phyloP scores from a whole-genome alignment of 495 filamentous ascomycete genomes.

The Xylaria acuta region DNA sequence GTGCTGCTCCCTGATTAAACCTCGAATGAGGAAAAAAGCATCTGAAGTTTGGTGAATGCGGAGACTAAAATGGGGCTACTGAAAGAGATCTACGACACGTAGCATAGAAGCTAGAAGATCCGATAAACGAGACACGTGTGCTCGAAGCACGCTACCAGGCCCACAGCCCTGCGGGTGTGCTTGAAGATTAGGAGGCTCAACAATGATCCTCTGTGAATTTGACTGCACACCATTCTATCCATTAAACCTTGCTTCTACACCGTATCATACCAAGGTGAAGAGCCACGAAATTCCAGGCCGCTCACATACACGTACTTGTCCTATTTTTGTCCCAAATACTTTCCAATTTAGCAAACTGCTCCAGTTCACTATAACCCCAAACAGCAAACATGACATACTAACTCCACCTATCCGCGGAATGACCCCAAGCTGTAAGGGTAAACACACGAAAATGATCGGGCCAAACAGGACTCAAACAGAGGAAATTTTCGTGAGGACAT shows the following conservation, averaged over 20 bases:
- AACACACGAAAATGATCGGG: background rate
- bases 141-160: background rate
- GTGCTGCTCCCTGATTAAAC: background rate
- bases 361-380: background rate
- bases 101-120: background rate
- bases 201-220: background rate
- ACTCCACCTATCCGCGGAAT: background rate
- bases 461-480: background rate
- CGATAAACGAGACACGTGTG: background rate
- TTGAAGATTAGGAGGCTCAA: background rate
- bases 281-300: background rate
- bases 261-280: background rate
- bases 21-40: background rate
- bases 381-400: background rate
- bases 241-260: conserved; percentile 3
- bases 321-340: background rate
- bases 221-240: conserved; percentile 1
- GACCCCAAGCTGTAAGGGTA: background rate
- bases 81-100: background rate
- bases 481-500: background rate
- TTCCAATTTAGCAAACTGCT: background rate
- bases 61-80: background rate
- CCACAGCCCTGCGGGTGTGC: background rate
- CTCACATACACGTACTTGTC: background rate
- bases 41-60: background rate